These are phyloP conservation scores for Boletus pseudo-olivaceus DNA, from an alignment of 768 basidiomycete genomes.

Conservation along the genomic window DNA sequence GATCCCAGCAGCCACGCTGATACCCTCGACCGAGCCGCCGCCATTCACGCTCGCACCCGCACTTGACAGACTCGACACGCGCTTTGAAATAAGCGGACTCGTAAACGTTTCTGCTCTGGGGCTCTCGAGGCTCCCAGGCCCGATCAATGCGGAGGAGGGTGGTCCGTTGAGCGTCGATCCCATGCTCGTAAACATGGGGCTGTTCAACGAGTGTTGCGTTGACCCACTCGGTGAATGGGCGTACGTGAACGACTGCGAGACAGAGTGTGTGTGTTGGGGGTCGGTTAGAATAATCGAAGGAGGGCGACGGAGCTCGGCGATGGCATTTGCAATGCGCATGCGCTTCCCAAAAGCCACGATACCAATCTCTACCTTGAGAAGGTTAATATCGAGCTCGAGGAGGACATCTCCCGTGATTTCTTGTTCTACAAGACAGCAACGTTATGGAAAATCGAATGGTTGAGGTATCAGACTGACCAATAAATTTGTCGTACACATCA, in stretches of 20 bases:
- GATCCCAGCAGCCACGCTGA: slow-evolving; percentile 14
- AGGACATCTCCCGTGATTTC: slow-evolving; percentile 98
- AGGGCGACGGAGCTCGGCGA: slow-evolving; percentile 78
- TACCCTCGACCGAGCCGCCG: slow-evolving; percentile 20
- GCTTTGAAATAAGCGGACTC: slow-evolving; percentile 19
- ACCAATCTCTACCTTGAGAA: slow-evolving; percentile 91
- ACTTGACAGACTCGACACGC: slow-evolving; percentile 29
- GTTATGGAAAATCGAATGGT: not conserved
- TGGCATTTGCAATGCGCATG: slow-evolving; percentile 88
- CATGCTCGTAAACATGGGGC: slow-evolving; percentile 35
- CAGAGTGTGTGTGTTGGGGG: slow-evolving; percentile 33
- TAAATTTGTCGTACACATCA: slow-evolving; percentile 80
- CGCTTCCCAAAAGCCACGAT: slow-evolving; percentile 94
- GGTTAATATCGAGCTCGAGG: slow-evolving; percentile 85
- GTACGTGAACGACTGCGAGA: slow-evolving; percentile 31
- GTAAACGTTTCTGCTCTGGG: slow-evolving; percentile 19
- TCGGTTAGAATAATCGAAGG: slow-evolving; percentile 59
- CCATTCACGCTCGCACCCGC: slow-evolving; percentile 25
- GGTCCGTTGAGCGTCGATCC: slow-evolving; percentile 25
- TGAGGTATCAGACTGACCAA: slow-evolving; percentile 48
- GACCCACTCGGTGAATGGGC: slow-evolving; percentile 38
- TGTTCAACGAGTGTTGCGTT: slow-evolving; percentile 43
- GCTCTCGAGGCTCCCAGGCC: slow-evolving; percentile 33
- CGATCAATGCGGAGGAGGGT: slow-evolving; percentile 21
- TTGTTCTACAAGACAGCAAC: slow-evolving; percentile 61